These are phyloP conservation scores for Furcasterigmium sp. DNA, from an alignment of 2,329 filamentous ascomycete species.

Conservation along the genomic window DNA sequence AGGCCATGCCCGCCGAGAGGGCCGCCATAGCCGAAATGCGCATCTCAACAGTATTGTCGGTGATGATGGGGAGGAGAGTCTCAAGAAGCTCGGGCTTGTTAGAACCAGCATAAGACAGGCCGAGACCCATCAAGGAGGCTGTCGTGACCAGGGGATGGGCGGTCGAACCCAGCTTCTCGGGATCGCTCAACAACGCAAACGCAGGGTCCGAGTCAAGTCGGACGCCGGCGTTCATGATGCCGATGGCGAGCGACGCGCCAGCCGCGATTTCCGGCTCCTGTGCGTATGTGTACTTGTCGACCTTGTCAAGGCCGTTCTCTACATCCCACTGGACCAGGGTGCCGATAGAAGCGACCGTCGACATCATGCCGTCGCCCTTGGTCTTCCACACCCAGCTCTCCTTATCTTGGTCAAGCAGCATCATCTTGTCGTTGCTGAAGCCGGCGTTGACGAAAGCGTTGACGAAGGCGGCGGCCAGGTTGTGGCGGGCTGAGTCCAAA, in stretches of 20 bases:
- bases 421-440: conserved; percentile 94
- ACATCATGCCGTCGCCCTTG: conserved; percentile 96
- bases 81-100: conserved; percentile 88
- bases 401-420: conserved; percentile 86
- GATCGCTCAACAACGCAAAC: conserved; percentile 76
- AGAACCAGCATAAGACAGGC: conserved; percentile 88
- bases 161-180: conserved; percentile 61
- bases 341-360: conserved; percentile 88
- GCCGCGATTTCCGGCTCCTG: conserved; percentile 81
- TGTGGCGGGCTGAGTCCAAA: conserved; percentile 91
- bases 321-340: conserved; percentile 92
- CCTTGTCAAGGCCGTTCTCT: conserved; percentile 84
- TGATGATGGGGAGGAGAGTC: conserved; percentile 78
- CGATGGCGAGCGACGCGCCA: conserved; percentile 86
- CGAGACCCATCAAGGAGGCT: conserved; percentile 91
- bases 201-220: conserved; percentile 86
- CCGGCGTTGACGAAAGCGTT: conserved; percentile 97
- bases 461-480: conserved; percentile 91
- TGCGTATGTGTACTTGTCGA: conserved; percentile 89
- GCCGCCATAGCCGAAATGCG: conserved; percentile 96
- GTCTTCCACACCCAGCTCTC: conserved; percentile 98
- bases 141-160: conserved; percentile 74
- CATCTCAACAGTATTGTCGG: conserved; percentile 82
- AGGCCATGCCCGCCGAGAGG: conserved; percentile 82
- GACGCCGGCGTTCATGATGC: conserved; percentile 93